phyloP scores from a whole-genome alignment of 1,139 yeast genomes.

The Pichia sp. region DNA sequence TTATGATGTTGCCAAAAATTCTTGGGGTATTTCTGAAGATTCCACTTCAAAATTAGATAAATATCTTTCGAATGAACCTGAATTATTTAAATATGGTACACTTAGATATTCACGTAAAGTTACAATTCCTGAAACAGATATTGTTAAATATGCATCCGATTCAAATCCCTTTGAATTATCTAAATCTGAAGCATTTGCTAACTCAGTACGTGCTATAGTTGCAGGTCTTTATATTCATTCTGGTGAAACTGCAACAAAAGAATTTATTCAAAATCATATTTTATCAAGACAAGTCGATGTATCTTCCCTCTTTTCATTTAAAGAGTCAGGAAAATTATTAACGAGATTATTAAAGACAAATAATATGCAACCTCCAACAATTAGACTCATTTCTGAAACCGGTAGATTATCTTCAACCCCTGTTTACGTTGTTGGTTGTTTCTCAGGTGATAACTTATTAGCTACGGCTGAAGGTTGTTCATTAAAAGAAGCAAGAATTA shows the following conservation, averaged over 20 bases:
- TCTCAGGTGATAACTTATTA: constrained; percentile 71
- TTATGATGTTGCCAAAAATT: constrained; percentile 51
- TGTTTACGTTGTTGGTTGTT: constrained; percentile 85
- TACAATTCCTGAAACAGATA: constrained; percentile 37
- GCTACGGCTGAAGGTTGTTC: constrained; percentile 98
- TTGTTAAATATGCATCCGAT: constrained; percentile 24
- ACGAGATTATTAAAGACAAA: constrained; percentile 74
- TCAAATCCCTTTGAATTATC: constrained; percentile 21
- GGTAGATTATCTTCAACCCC: constrained; percentile 86
- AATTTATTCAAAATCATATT: constrained; percentile 66
- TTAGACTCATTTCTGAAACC: constrained; percentile 84
- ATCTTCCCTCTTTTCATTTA: constrained; percentile 68
- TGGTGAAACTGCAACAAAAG: constrained; percentile 56
- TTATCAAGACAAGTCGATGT: constrained; percentile 75
- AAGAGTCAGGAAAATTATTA: constrained; percentile 81
- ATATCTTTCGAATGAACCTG: constrained; percentile 63
- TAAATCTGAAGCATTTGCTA: constrained; percentile 34
- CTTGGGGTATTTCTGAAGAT: constrained; percentile 89
- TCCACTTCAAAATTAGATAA: constrained; percentile 57
- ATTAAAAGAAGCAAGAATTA: constrained; percentile 81
- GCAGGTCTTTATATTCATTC: constrained; percentile 65
- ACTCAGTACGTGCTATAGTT: constrained; percentile 62
- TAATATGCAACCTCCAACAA: constrained; percentile 66
- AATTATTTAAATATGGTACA: constrained; percentile 56
- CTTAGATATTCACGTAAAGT: constrained; percentile 41